Percentiles rank a stretch among this genome's conserved stretches.
phyloP scores from a whole-genome alignment of 192 early-diverging fungal genomes.

The Backusella tarrabulga region DNA sequence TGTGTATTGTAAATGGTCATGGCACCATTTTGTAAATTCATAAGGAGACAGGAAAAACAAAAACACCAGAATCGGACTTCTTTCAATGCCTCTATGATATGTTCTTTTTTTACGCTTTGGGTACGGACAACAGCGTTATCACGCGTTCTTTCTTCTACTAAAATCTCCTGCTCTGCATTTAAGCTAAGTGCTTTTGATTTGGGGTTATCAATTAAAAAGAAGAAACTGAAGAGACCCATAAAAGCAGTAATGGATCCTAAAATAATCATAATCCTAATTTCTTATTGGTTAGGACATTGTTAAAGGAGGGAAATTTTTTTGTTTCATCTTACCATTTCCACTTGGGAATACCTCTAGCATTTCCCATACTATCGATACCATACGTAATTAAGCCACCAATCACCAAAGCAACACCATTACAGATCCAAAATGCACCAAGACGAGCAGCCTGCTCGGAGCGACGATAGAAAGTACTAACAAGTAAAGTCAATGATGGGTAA shows the following conservation, averaged over 20 bases:
- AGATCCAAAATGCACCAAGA: slow-evolving; percentile 19
- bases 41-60: slow-evolving; percentile 3
- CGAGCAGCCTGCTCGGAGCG: slow-evolving; percentile 13
- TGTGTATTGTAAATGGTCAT: slow-evolving; percentile 14
- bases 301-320: too few relatives aligned
- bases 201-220: slow-evolving; percentile 27
- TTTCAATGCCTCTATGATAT: slow-evolving; percentile 22
- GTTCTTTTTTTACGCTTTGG: slow-evolving; percentile 15
- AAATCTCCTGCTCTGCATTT: background rate
- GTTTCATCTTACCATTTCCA: slow-evolving; percentile 31
- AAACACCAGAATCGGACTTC: slow-evolving; percentile 25
- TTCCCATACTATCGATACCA: slow-evolving; percentile 23
- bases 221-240: slow-evolving; percentile 21
- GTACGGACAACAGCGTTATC: slow-evolving; percentile 26
- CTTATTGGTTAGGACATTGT: background rate
- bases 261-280: slow-evolving; percentile 30
- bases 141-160: slow-evolving; percentile 14
- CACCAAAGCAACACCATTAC: slow-evolving; percentile 22
- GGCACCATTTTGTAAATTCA: slow-evolving; percentile 27
- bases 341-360: background rate
- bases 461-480: slow-evolving; percentile 28
- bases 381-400: slow-evolving; percentile 30
- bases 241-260: slow-evolving; percentile 20
- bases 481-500: slow-evolving; percentile 15
- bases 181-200: slow-evolving; percentile 2